Evolutionary conservation across 2,329 filamentous ascomycete genomes (phyloP).

Genomic region (Trichoderma koningiopsis): DNA sequence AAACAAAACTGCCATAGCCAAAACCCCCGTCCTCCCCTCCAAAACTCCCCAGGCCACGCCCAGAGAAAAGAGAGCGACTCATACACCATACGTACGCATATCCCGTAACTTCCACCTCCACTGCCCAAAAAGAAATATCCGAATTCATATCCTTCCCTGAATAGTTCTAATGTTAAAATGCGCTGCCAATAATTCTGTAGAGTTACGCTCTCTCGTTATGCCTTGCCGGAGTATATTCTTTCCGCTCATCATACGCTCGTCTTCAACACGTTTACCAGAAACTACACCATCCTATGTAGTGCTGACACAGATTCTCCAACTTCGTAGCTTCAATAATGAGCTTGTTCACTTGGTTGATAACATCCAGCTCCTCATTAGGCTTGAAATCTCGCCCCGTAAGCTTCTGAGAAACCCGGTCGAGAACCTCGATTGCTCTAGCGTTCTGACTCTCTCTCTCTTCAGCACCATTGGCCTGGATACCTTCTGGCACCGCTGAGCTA

Average conservation of each 20-base stretch:
- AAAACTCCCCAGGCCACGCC: conserved; percentile 17
- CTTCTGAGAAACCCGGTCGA: conserved; percentile 92
- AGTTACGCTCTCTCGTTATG: not conserved
- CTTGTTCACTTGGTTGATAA: conserved; percentile 89
- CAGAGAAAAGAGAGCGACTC: not conserved
- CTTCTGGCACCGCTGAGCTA: conserved; percentile 50
- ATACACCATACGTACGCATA: not conserved
- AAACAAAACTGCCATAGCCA: conserved; percentile 25
- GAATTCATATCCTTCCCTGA: not conserved
- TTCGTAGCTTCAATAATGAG: conserved; percentile 94
- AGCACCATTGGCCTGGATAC: conserved; percentile 42
- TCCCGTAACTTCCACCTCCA: not conserved
- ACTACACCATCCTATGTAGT: conserved; percentile 98
- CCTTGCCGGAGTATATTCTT: not conserved
- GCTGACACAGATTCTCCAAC: conserved; percentile 95
- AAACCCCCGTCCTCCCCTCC: conserved; percentile 18
- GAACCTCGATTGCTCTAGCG: conserved; percentile 85
- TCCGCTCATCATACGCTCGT: not conserved
- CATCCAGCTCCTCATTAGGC: conserved; percentile 77
- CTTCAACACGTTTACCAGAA: conserved; percentile 70
- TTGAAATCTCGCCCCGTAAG: conserved; percentile 93
- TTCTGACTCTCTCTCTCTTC: conserved; percentile 81
- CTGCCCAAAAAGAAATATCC: conserved; percentile 6
- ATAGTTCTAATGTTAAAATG: not conserved
- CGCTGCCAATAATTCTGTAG: not conserved